Evolutionary conservation across 257 asterid genomes (phyloP), one percentile per base, ranked within the genome.

Genomic region (Verbascum thapsus): DNA sequence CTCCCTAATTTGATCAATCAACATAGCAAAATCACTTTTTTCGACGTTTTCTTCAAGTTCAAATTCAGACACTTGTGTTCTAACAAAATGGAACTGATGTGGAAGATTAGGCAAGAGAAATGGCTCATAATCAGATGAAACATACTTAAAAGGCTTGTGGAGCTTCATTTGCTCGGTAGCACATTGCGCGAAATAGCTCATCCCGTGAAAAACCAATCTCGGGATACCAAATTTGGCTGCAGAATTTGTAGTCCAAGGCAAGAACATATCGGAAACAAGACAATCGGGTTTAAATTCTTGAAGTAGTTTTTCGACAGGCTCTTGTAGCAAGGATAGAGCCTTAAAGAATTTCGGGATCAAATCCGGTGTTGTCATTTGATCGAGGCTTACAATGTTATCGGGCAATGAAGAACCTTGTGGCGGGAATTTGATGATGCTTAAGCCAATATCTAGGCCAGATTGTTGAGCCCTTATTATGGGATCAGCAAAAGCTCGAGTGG

Each of bases 151-250:
- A 7, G 88, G 91, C 41, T 74, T 69, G 58, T 75, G 58, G 1
- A 23, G 7, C 3, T 22, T 32, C 72, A 81, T 65, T 17, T 75
- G 75, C 58, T 64, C 75, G 1, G 51, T 2, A 1, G 40, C 34
- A 19, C 81, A 79, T 3, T 61, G 11, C 0, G 91, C 12, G n/a
- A 79, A 70, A 10, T 12, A 64, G 66, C 83, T 49, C 0, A 69
- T 75, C 2, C 87, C 88, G 2, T 72, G 68, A 68, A 81, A 81
- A 16, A 64, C 71, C 41, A 82, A 30, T 39, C 92, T 58, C 1
- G 91, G 88, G 2, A 85, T 73, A 4, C 72, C 81, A 0, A 80
- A 69, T 52, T 69, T 71, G 43, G 77, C 76, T 0, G 91, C 86
- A 5, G 78, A 58, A n/a, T 60, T 50, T 0, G 48, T 63, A 0